Evolutionary conservation across 371 early-diverging fungal genomes (phyloP), one percentile per base, ranked within the genome.

Genomic region (Actinomortierella ambigua): DNA sequence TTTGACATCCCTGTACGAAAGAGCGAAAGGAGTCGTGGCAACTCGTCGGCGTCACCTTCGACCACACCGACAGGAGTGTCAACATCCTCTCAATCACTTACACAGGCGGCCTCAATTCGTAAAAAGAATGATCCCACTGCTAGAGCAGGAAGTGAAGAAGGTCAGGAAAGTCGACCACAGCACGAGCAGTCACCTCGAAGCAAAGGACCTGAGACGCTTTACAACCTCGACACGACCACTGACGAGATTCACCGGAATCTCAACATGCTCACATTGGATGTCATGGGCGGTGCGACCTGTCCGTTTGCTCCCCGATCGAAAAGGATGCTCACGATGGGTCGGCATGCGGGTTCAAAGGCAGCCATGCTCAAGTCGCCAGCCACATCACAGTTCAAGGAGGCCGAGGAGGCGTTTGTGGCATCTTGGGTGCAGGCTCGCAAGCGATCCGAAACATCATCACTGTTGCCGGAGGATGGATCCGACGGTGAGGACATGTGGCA

Each of bases 171-270:
- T 34, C 34, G 11, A 11, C 7, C 34, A 34, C 7, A 34, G 11
- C 4, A 11, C 11, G 34, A 11, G 11, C 34, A 34, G 34, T 34
- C 34, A 34, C 34, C 34, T 34, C 7, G 7, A 1, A 22, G 18
- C 15, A 70, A 70, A n/a, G 47, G 64, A 28, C 70, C 65, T 26
- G 70, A 70, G 42, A 50, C 62, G 18, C 61, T 48, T 26, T 70
- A 50, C 50, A 70, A 70, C 34, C 54, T 70, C 29, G 70, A 70
- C 54, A 61, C 70, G n/a, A 70, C 65, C 0, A 61, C 65, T 11
- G 70, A 70, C 29, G 70, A 70, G 55, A 70, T 70, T 29, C 70
- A 70, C 29, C 70, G 70, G 8, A 61, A 60, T 41, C 65, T 70
- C 23, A 65, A 70, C 50, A 13, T 65, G 2, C 55, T 70, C n/a